Evolutionary conservation across 2,329 filamentous ascomycete species (phyloP), one percentile per base, ranked within the genome.

Genomic region (Sclerotinia subarctica): DNA sequence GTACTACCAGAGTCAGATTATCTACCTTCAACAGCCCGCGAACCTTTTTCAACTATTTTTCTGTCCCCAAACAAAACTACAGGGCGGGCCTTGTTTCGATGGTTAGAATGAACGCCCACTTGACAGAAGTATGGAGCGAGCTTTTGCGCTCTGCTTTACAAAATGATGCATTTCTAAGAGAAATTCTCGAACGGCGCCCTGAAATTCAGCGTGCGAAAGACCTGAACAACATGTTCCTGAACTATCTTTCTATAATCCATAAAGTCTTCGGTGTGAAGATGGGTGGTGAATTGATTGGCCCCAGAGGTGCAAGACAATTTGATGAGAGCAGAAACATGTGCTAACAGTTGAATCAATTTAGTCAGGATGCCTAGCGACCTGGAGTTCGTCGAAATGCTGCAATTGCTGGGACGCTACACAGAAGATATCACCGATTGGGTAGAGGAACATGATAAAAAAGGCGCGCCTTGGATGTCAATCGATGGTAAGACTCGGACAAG

Each of bases 311-410:
- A 24, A 63, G 15, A 63, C 15, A 8, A 19, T 8, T 8, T 21
- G 51, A 1, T 5, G 21, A n/a, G 13, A n/a, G 19, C 13, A 21
- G n/a, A 21, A 11, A 51, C 21, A 4, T 13, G n/a, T 21, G 35
- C 32, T 63, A 24, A 63, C 59, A 10, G 15, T 10, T 51, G 32
- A 19, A n/a, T 51, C 15, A 13, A 51, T 51, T 19, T 38, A 63
- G 59, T 42, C 17, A 38, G 59, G 5, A 24, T 63, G 7, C 59
- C 59, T 17, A 63, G 46, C 15, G 59, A 63, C 46, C n/a, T 19
- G 29, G 59, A 63, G 7, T 63, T 63, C 51, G 5, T 63, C 29
- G 59, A 63, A 51, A 63, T 63, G 46, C 17, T 63, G n/a, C 21
- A 51, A 19, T 38, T 63, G 32, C n/a, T 63, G 15, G 46, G 51